Conservation (phyloP, 1,284 basidiomycete species). For the Moniliella sp. region DNA sequence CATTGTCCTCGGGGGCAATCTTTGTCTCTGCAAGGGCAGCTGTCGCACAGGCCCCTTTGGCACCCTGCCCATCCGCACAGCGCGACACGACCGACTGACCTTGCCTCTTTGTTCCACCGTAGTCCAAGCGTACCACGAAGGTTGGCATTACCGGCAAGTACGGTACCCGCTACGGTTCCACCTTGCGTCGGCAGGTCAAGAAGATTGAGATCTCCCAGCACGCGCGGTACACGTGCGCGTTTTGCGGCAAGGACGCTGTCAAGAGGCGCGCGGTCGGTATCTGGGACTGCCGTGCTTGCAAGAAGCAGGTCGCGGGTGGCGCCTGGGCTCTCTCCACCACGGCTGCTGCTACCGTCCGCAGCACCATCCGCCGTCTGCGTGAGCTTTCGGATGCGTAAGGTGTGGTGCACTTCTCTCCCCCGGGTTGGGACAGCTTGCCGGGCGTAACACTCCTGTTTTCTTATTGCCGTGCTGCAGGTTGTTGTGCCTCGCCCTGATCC, state of each 20-base stretch:
- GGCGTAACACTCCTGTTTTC: too few relatives aligned
- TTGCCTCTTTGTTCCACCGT: too few relatives aligned
- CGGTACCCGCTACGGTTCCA: conserved; percentile 98
- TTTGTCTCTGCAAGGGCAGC: too few relatives aligned
- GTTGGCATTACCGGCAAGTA: conserved; percentile 99
- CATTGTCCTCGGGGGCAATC: too few relatives aligned
- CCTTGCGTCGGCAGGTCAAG: conserved; percentile 70
- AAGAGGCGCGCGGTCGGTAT: conserved; percentile 91
- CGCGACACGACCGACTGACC: too few relatives aligned
- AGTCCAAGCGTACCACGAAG: conserved; percentile 36
- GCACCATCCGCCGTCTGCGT: conserved; percentile 34
- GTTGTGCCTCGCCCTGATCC: too few relatives aligned
- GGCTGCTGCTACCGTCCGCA: conserved; percentile 81
- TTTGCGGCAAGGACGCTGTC: conserved; percentile 55
- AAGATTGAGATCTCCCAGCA: conserved; percentile 81
- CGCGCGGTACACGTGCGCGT: conserved; percentile 33
- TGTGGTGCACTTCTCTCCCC: too few relatives aligned
- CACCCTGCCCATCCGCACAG: too few relatives aligned
- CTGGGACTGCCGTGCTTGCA: conserved; percentile 86
- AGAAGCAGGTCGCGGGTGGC: conserved; percentile 88
- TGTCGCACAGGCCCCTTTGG: too few relatives aligned
- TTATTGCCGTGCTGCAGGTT: too few relatives aligned
- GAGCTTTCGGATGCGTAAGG: conserved; percentile 33
- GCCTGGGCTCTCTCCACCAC: conserved; percentile 87
- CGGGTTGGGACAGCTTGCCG: too few relatives aligned